A percentile compares a stretch with the other conserved stretches of the same genome.
Evolutionary conservation across 31 red algal species (phyloP).

Genomic region (Asparagopsis taxiformis): DNA sequence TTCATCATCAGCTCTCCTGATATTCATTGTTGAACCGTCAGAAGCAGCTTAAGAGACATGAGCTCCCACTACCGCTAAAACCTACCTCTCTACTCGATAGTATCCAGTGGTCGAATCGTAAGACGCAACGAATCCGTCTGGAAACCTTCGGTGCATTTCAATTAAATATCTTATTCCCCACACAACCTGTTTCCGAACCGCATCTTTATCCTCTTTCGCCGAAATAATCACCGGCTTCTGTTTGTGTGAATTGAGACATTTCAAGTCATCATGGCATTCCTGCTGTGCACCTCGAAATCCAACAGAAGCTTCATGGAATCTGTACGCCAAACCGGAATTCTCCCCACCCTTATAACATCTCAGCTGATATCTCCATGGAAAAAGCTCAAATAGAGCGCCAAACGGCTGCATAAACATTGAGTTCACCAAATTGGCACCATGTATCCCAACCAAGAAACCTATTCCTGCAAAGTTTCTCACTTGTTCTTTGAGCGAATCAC

Average conservation of each 20-base stretch:
- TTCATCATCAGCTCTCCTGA: no score
- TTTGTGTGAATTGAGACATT: slow-evolving; percentile 6
- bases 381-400: slow-evolving; percentile 61
- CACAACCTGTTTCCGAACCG: slow-evolving; percentile 5
- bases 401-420: slow-evolving; percentile 64
- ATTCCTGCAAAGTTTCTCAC: slow-evolving; percentile 24
- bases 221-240: slow-evolving; percentile 25
- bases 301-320: neutral
- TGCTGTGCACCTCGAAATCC: slow-evolving; percentile 15
- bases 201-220: neutral
- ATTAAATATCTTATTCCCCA: slow-evolving; percentile 24
- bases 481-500: slow-evolving; percentile 20
- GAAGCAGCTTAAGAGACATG: no score
- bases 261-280: slow-evolving; percentile 9
- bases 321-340: slow-evolving; percentile 67
- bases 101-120: slow-evolving; percentile 12
- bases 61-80: no score
- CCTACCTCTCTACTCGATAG: slow-evolving; percentile 5
- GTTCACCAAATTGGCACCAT: slow-evolving; percentile 89
- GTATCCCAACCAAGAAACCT: slow-evolving; percentile 70
- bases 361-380: slow-evolving; percentile 14
- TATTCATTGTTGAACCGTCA: no score
- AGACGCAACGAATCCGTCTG: slow-evolving; percentile 23
- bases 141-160: slow-evolving; percentile 14
- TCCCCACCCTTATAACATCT: slow-evolving; percentile 36